A percentile compares a stretch with the other conserved stretches of the same genome.
Evolutionary conservation across 2,329 filamentous ascomycete genomes (phyloP).

Genomic region (Talaromyces verruculosus): DNA sequence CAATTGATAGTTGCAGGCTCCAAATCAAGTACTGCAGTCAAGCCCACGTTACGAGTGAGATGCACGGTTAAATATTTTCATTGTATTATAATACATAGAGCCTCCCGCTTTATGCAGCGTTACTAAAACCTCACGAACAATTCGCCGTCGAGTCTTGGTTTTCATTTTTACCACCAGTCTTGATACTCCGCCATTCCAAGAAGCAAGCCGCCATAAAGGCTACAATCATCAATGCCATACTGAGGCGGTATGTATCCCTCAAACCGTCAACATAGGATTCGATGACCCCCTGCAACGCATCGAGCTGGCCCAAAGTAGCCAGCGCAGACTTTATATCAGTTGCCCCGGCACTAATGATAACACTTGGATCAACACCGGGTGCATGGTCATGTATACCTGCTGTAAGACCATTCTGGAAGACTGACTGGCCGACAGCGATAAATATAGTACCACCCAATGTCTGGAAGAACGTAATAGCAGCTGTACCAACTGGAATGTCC

Average conservation of each 20-base stretch:
- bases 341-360: conserved; percentile 7
- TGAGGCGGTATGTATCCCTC: conserved; percentile 26
- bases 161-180: conserved; percentile 21
- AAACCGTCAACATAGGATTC: conserved; percentile 27
- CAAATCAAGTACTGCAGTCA: not conserved
- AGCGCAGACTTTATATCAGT: not conserved
- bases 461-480: conserved; percentile 39
- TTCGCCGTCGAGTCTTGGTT: conserved; percentile 15
- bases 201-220: conserved; percentile 26
- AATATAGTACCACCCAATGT: conserved; percentile 41
- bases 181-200: conserved; percentile 31
- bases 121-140: not conserved
- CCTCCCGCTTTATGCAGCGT: not conserved
- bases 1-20: not conserved
- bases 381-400: not conserved
- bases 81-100: not conserved
- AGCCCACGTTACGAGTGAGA: not conserved
- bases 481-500: conserved; percentile 38
- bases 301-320: not conserved
- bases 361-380: not conserved
- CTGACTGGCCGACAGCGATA: conserved; percentile 35
- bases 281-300: conserved; percentile 20
- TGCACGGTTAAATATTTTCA: not conserved
- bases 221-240: conserved; percentile 25
- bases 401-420: conserved; percentile 30